Conservation (phyloP, 768 basidiomycete genomes). For the Polyporus arcularius region DNA sequence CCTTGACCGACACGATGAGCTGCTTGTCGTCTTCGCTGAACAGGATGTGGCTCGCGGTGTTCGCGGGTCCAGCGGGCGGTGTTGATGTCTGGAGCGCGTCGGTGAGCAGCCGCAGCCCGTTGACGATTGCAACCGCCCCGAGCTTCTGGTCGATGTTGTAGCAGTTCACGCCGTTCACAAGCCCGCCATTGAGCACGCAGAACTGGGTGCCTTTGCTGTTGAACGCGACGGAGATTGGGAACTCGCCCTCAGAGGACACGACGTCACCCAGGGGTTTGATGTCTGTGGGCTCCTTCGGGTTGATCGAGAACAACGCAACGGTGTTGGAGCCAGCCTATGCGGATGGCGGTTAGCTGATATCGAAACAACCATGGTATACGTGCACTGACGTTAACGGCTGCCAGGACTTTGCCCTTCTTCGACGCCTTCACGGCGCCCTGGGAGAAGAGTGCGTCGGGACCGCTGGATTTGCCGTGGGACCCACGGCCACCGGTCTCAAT, state of each 20-base stretch:
- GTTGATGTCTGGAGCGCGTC: slow-evolving; percentile 48
- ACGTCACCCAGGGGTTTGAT: slow-evolving; percentile 46
- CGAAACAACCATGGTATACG: neutral
- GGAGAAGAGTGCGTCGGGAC: slow-evolving; percentile 32
- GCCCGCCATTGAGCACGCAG: slow-evolving; percentile 40
- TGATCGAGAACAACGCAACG: slow-evolving; percentile 39
- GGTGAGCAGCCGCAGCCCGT: slow-evolving; percentile 41
- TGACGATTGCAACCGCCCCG: slow-evolving; percentile 42
- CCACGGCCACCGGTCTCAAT: slow-evolving; percentile 24
- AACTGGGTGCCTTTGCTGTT: slow-evolving; percentile 32
- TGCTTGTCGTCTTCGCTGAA: slow-evolving; percentile 47
- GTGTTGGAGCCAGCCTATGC: slow-evolving; percentile 49
- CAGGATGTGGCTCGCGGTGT: slow-evolving; percentile 45
- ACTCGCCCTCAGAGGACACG: slow-evolving; percentile 47
- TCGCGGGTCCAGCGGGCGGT: slow-evolving; percentile 49
- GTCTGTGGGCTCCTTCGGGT: slow-evolving; percentile 43
- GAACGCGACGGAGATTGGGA: slow-evolving; percentile 47
- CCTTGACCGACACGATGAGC: slow-evolving; percentile 52
- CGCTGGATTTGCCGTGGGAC: slow-evolving; percentile 24
- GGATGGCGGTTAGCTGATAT: neutral
- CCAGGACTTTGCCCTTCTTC: slow-evolving; percentile 21
- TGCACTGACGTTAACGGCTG: slow-evolving; percentile 28
- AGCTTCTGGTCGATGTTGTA: slow-evolving; percentile 43
- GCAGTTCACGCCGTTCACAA: slow-evolving; percentile 44
- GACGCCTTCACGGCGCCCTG: slow-evolving; percentile 30